Evolutionary conservation across 441 rosid species (phyloP), one percentile per base, ranked within the genome.

Genomic region (Eruca vesicaria): DNA sequence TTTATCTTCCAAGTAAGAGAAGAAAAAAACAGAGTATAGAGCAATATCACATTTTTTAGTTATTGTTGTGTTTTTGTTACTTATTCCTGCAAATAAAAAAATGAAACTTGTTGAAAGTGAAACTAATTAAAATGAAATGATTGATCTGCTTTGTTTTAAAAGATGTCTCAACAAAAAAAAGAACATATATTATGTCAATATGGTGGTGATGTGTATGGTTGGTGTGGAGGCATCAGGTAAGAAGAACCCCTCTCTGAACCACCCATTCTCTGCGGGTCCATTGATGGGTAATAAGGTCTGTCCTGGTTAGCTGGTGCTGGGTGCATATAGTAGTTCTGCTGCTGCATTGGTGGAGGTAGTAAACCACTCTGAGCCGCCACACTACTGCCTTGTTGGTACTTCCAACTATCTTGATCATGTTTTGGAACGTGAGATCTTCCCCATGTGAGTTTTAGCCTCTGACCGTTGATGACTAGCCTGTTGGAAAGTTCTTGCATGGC

Each of bases 201-300:
- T 50, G 21, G 35, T 50, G 56, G 56, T 50, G 26, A 23, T 1
- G 56, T 50, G 12, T 50, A 50, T 50, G 56, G 56, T 8, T 48
- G 21, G 55, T 63, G 68, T 23, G 84, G 87, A 0, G 84, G 86
- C 23, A 84, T 84, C 84, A 83, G 73, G n/a, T 80, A 80, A 32
- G 74, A 15, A 81, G 74, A 20, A 63, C 86, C 88, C 15, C 91
- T 76, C 35, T 52, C 63, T 18, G 86, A 72, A 77, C 86, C 98
- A 66, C 97, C 98, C 99, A 96, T 96, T 79, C 98, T 82, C 69
- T 91, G 99, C 56, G 97, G 97, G 80, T 96, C 98, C 99, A 96
- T 96, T 36, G 99, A 93, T 35, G 98, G 94, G 80, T 95, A 93
- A 72, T 26, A 90, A 7, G 98, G 73, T 78, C 88, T 79, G 56